Conservation (phyloP, 352 stramenopile species). For the Phytophthora pisi region DNA sequence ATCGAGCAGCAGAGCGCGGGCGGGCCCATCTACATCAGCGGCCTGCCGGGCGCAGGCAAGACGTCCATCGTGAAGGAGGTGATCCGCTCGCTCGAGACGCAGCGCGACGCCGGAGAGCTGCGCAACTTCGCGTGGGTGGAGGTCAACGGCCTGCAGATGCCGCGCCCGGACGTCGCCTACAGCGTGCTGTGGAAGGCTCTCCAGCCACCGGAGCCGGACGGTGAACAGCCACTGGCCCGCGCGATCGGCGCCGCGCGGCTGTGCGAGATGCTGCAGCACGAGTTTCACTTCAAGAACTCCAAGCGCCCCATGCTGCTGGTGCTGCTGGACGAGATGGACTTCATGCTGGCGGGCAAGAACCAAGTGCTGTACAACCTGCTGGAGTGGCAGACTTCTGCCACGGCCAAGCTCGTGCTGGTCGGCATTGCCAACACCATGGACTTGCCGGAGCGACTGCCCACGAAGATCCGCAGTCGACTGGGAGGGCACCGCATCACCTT, state of each 20-base stretch:
- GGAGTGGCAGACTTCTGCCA: conserved; percentile 65
- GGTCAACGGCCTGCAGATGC: conserved; percentile 74
- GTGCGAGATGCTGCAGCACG: conserved; percentile 52
- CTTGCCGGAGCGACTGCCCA: conserved; percentile 67
- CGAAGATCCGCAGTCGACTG: conserved; percentile 73
- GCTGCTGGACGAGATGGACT: conserved; percentile 82
- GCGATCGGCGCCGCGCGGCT: conserved; percentile 40
- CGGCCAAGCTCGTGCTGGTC: conserved; percentile 70
- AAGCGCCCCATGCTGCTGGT: conserved; percentile 60
- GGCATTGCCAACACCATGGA: conserved; percentile 87
- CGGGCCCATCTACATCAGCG: conserved; percentile 74
- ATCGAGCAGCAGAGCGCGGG: conserved; percentile 58
- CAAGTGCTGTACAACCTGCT: conserved; percentile 83
- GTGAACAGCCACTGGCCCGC: background rate
- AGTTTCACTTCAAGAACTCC: conserved; percentile 49
- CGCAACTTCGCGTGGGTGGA: conserved; percentile 66
- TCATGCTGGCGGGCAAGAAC: conserved; percentile 76
- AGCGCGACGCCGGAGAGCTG: conserved; percentile 40
- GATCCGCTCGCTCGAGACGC: conserved; percentile 48
- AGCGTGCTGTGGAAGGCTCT: conserved; percentile 67
- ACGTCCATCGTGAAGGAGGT: conserved; percentile 79
- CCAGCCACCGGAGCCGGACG: conserved; percentile 23
- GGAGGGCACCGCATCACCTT: conserved; percentile 75
- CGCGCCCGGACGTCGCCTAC: conserved; percentile 70
- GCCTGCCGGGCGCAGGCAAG: conserved; percentile 69